These are phyloP conservation scores for Plasmodium vinckei DNA, from an alignment of 169 alveolate species.

Conservation along the genomic window DNA sequence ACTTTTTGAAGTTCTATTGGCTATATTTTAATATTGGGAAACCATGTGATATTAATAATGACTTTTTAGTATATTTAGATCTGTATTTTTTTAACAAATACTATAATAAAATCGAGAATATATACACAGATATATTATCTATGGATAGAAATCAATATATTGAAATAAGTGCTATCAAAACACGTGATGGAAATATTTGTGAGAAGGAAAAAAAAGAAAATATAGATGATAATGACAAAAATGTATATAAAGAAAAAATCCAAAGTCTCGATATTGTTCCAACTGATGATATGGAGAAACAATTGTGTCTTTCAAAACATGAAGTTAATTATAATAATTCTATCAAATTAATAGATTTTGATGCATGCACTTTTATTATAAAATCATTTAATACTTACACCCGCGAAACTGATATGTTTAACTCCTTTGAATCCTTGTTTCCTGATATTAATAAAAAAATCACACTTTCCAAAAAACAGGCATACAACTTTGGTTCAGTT, in stretches of 20 bases:
- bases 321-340: constrained; percentile 10
- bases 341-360: constrained; percentile 67
- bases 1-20: constrained; percentile 69
- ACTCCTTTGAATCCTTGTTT: constrained; percentile 49
- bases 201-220: neutral
- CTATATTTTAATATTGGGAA: constrained; percentile 45
- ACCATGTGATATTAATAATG: constrained; percentile 12
- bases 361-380: constrained; percentile 44
- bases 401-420: constrained; percentile 50
- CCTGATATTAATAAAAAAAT: constrained; percentile 20
- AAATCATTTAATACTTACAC: constrained; percentile 14
- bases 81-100: constrained; percentile 52
- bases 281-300: neutral
- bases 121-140: neutral
- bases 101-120: neutral
- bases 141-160: neutral
- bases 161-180: neutral
- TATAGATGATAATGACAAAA: neutral
- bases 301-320: neutral
- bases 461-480: constrained; percentile 37
- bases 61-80: constrained; percentile 47
- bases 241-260: neutral
- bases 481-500: constrained; percentile 71
- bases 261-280: constrained; percentile 3
- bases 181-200: neutral